Percentiles rank a stretch among this genome's conserved stretches.
Evolutionary conservation across 768 basidiomycete genomes (phyloP).

Genomic region (Calocybe indica): DNA sequence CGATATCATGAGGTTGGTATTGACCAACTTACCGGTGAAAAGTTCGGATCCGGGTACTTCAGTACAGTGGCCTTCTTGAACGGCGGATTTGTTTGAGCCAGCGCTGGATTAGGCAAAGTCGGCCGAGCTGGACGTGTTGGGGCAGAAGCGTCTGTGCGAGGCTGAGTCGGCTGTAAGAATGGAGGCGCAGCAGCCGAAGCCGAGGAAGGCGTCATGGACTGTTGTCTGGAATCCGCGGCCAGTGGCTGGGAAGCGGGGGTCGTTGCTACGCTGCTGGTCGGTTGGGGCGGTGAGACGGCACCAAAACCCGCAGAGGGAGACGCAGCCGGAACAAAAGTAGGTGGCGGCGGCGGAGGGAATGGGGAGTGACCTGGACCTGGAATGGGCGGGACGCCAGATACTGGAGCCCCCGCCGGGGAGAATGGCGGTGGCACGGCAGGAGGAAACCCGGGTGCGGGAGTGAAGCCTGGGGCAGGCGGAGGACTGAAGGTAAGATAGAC

Average conservation of each 20-base stretch:
- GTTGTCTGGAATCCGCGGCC: no score
- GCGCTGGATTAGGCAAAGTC: constrained; percentile 48
- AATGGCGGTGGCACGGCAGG: constrained; percentile 18
- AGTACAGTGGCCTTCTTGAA: constrained; percentile 74
- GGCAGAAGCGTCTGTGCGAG: constrained; percentile 16
- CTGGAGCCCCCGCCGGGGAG: constrained; percentile 16
- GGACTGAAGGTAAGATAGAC: no score
- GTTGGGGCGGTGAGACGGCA: constrained; percentile 10
- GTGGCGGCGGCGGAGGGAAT: neutral
- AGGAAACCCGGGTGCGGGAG: constrained; percentile 42
- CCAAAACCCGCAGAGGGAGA: neutral
- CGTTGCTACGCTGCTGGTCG: no score
- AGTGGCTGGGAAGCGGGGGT: no score
- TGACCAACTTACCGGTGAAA: constrained; percentile 58
- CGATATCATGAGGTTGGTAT: neutral
- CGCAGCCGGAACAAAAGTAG: neutral
- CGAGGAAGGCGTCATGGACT: neutral
- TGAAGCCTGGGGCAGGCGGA: constrained; percentile 55
- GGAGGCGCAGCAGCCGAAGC: constrained; percentile 3
- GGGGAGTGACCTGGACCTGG: neutral
- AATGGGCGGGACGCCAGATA: neutral
- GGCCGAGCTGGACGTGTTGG: constrained; percentile 22
- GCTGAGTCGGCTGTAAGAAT: constrained; percentile 30
- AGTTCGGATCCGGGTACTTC: constrained; percentile 73
- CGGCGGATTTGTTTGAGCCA: constrained; percentile 61